A percentile compares a stretch with the other conserved stretches of the same genome.
phyloP scores from a whole-genome alignment of 1,284 basidiomycete genomes.

The Volvariella volvacea region DNA sequence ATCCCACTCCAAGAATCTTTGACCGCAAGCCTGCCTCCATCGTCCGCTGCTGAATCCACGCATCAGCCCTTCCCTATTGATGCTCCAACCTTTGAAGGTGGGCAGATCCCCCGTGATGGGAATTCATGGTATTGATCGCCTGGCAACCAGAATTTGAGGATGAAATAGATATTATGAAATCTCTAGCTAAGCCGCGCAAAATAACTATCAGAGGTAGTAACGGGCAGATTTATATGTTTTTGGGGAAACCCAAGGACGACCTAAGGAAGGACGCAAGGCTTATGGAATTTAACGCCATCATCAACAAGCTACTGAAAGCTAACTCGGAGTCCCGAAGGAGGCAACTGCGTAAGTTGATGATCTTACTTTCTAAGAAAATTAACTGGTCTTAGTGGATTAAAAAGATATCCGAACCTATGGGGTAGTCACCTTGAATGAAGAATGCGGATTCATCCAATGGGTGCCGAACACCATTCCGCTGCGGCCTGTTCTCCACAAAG shows the following conservation, averaged over 20 bases:
- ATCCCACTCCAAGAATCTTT: constrained; percentile 93
- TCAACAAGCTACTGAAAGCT: constrained; percentile 94
- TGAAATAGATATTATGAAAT: constrained; percentile 88
- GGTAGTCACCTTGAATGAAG: constrained; percentile 94
- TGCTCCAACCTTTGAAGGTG: constrained; percentile 75
- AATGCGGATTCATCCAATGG: constrained; percentile 98
- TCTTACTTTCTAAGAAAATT: neutral
- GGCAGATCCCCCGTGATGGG: no score
- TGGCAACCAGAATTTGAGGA: constrained; percentile 62
- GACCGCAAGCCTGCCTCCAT: constrained; percentile 81
- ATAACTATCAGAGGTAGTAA: constrained; percentile 83
- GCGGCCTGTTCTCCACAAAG: constrained; percentile 70
- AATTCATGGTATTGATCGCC: constrained; percentile 6
- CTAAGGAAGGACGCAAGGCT: constrained; percentile 94
- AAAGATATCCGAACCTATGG: constrained; percentile 94
- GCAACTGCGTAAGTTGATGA: constrained; percentile 65
- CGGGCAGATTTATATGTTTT: constrained; percentile 83
- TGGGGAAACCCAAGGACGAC: constrained; percentile 98
- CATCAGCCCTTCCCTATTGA: constrained; percentile 82
- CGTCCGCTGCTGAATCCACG: constrained; percentile 52
- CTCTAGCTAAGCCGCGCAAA: constrained; percentile 90
- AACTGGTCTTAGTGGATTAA: constrained; percentile 5
- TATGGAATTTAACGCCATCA: constrained; percentile 98
- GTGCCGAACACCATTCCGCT: constrained; percentile 91
- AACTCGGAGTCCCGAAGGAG: constrained; percentile 90